A percentile compares a stretch with the other conserved stretches of the same genome.
Evolutionary conservation across 495 filamentous ascomycete species (phyloP).

Genomic region (Trichocladium antarcticum): DNA sequence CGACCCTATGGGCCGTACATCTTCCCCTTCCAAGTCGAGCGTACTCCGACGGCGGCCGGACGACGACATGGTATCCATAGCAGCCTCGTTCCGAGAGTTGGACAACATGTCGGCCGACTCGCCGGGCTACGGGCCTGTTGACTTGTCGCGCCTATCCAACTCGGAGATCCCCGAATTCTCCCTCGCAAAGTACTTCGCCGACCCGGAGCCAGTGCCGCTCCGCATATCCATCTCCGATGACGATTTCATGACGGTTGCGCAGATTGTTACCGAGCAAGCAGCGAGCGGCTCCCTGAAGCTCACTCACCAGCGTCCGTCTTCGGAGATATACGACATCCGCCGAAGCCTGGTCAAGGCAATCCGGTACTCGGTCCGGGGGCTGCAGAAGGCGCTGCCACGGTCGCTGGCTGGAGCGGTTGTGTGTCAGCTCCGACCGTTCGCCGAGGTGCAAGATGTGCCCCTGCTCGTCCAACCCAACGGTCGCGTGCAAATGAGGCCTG

Average conservation of each 20-base stretch:
- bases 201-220: slow-evolving; percentile 36
- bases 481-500: slow-evolving; percentile 37
- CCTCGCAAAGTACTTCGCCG: slow-evolving; percentile 39
- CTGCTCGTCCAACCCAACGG: slow-evolving; percentile 31
- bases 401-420: slow-evolving; percentile 26
- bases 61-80: slow-evolving; percentile 38
- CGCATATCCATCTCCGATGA: slow-evolving; percentile 34
- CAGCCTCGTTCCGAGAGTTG: slow-evolving; percentile 40
- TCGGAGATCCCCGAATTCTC: slow-evolving; percentile 34
- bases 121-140: slow-evolving; percentile 29
- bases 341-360: slow-evolving; percentile 28
- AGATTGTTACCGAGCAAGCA: slow-evolving; percentile 52
- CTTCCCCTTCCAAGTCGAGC: slow-evolving; percentile 36
- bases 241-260: slow-evolving; percentile 47
- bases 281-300: slow-evolving; percentile 34
- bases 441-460: slow-evolving; percentile 45
- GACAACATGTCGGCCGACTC: slow-evolving; percentile 27
- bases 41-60: slow-evolving; percentile 29
- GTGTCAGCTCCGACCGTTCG: slow-evolving; percentile 36
- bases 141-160: slow-evolving; percentile 31
- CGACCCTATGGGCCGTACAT: slow-evolving; percentile 32
- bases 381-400: slow-evolving; percentile 30
- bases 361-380: slow-evolving; percentile 32
- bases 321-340: slow-evolving; percentile 17
- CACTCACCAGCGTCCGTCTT: slow-evolving; percentile 1